Evolutionary conservation across 768 basidiomycete genomes (phyloP).

Genomic region (Rhizopogon sp.): DNA sequence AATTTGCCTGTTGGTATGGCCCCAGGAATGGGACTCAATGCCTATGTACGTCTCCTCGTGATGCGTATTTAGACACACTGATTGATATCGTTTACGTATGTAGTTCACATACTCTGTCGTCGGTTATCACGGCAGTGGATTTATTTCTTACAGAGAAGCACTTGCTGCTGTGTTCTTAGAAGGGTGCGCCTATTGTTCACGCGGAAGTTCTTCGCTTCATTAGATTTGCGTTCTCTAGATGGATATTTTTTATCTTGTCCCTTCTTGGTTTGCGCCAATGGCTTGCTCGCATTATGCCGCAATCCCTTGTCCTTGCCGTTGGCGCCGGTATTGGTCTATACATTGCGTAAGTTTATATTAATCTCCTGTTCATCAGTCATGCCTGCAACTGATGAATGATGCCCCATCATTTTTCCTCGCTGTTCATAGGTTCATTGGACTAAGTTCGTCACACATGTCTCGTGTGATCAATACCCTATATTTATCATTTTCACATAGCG

Average conservation of each 20-base stretch:
- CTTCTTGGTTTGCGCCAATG: constrained; percentile 84
- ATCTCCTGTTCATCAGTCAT: background rate
- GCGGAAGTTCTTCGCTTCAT: background rate
- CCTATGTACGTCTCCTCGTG: constrained; percentile 50
- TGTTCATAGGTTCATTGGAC: constrained; percentile 59
- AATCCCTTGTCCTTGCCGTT: constrained; percentile 78
- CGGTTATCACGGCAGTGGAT: constrained; percentile 70
- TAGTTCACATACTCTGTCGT: constrained; percentile 88
- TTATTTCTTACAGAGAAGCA: constrained; percentile 73
- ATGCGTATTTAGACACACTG: background rate
- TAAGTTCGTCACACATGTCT: constrained; percentile 39
- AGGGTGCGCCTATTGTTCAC: constrained; percentile 46
- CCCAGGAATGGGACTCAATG: constrained; percentile 80
- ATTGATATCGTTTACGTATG: background rate
- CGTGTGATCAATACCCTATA: background rate
- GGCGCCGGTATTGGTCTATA: constrained; percentile 87
- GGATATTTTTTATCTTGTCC: constrained; percentile 79
- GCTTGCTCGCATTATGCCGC: constrained; percentile 85
- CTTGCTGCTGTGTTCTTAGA: constrained; percentile 84
- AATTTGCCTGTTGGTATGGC: constrained; percentile 90
- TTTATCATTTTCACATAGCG: constrained; percentile 32
- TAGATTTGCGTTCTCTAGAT: constrained; percentile 34
- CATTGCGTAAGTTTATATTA: constrained; percentile 56
- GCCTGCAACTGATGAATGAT: constrained; percentile 7
- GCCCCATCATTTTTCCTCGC: constrained; percentile 2